A percentile compares a stretch with the other conserved stretches of the same genome.
These are phyloP conservation scores for Xylariaceae sp. DNA, from an alignment of 2,329 filamentous ascomycete genomes.

Conservation along the genomic window DNA sequence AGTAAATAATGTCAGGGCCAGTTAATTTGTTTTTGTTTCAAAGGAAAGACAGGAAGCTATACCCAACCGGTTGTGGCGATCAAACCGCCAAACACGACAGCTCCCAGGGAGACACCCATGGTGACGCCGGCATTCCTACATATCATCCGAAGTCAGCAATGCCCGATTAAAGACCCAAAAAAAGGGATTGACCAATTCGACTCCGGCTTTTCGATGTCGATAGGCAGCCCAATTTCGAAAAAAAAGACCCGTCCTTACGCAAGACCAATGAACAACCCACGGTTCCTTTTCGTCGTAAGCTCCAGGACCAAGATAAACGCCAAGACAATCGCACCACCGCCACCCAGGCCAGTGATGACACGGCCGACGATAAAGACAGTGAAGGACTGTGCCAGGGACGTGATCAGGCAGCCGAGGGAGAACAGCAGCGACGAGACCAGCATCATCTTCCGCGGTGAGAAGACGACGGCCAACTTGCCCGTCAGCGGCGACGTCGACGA, in stretches of 20 bases:
- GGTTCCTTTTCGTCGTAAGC: constrained; percentile 57
- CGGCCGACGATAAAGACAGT: constrained; percentile 62
- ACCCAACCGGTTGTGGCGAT: constrained; percentile 65
- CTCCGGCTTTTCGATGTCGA: no score
- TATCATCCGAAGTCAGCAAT: neutral
- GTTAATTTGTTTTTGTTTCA: neutral
- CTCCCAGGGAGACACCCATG: constrained; percentile 63
- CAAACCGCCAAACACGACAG: constrained; percentile 62
- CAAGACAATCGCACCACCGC: constrained; percentile 66
- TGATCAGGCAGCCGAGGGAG: constrained; percentile 58
- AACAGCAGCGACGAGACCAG: constrained; percentile 55
- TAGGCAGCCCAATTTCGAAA: neutral
- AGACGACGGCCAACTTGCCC: constrained; percentile 68
- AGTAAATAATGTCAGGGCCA: constrained; percentile 2
- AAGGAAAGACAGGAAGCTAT: constrained; percentile 25
- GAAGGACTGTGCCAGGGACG: constrained; percentile 55
- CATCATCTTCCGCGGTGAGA: constrained; percentile 62
- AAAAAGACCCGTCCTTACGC: constrained; percentile 34
- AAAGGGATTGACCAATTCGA: no score
- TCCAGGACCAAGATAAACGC: constrained; percentile 73
- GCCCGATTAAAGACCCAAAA: neutral
- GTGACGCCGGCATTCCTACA: constrained; percentile 62
- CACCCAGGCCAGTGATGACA: constrained; percentile 61
- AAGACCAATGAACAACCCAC: constrained; percentile 69
- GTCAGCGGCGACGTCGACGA: constrained; percentile 62